Evolutionary conservation across 1,139 yeast genomes (phyloP), one percentile per base, ranked within the genome.

Genomic region (Hemisphaericaspora xylofermentans): DNA sequence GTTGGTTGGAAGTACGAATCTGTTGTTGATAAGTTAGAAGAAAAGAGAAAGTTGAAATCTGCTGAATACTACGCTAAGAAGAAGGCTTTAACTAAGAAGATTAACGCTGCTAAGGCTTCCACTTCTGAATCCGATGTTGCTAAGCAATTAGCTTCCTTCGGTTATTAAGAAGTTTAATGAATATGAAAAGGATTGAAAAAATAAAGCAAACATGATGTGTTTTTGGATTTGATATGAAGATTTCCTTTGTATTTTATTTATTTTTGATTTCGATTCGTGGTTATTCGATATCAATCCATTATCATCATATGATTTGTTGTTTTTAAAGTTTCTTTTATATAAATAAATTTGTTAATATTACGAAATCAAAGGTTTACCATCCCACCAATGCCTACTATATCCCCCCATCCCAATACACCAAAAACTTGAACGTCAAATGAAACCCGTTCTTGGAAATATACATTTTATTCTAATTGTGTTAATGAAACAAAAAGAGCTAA

Each of bases 1-100:
- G 98, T 93, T 63, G 99, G 99, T 74, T 93, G 98, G 98, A 93
- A 91, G 78, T 94, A 93, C 95, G 95, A 91, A 79, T 89, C 94
- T 57, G 85, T 94, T 69, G 98, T 93, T 64, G 88, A 88, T 69
- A 84, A 91, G 74, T 88, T 93, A 73, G 98, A 93, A 83, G 98
- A 89, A 77, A 93, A 95, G 93, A 88, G 99, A 82, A 91, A 88
- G 88, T 95, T 91, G 74, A 89, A 86, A 83, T 84, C 96, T 65
- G 95, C 96, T 71, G 98, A 95, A 76, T 94, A 88, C 85, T 88
- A 89, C 82, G 95, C 96, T 66, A 89, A 88, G 87, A 94, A 91
- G 96, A 81, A 78, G 74, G 96, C 98, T 74, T 86, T 88, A 70
- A 78, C 85, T 74, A 87, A 88, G 85, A 93, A 89, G 86, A 76